Evolutionary conservation across 83 land plant species (phyloP).

Genomic region (Picea abies): DNA sequence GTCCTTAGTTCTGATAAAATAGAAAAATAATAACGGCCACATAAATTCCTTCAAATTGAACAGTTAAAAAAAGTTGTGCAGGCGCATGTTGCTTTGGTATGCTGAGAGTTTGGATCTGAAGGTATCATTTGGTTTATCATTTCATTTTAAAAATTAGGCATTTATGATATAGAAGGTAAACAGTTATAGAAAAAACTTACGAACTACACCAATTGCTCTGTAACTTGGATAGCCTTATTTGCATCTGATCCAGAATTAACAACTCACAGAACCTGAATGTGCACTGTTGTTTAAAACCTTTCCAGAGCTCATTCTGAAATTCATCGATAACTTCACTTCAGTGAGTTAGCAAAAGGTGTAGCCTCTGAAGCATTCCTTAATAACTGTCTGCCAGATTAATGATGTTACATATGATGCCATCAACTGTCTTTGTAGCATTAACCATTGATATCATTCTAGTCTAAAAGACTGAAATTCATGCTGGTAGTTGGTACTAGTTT

Average conservation of each 20-base stretch:
- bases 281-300: not conserved
- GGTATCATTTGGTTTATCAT: too few relatives aligned
- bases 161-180: not conserved
- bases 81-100: not conserved
- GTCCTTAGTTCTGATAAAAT: not conserved
- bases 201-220: not conserved
- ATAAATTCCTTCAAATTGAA: not conserved
- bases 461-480: too few relatives aligned
- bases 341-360: not conserved
- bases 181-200: not conserved
- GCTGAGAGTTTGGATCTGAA: not conserved
- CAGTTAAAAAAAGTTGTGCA: not conserved
- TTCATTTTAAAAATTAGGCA: too few relatives aligned
- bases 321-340: not conserved
- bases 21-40: not conserved
- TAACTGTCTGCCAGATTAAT: too few relatives aligned
- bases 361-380: not conserved
- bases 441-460: not conserved
- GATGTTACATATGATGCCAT: too few relatives aligned
- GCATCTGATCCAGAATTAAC: too few relatives aligned
- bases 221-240: too few relatives aligned
- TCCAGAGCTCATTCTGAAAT: not conserved
- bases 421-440: not conserved
- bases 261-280: too few relatives aligned
- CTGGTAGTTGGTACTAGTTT: too few relatives aligned